Base-by-base conservation (phyloP, 164 flowering plant genomes). In the Liquidambar formosana region DNA sequence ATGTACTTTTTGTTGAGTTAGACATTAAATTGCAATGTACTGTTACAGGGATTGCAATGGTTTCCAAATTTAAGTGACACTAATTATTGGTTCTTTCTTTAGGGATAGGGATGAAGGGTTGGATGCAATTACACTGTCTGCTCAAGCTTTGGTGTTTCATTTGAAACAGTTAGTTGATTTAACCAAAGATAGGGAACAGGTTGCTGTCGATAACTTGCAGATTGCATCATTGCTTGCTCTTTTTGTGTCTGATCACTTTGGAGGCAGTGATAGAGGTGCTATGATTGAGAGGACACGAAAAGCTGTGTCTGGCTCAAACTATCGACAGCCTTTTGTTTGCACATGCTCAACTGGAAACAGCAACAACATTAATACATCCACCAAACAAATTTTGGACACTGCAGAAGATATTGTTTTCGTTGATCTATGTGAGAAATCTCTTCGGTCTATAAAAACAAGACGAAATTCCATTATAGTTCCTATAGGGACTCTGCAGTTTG, bases 231-330 rank as follows among this genome's bases (percentile, higher is more conserved):
- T 86, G 77, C 97, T 96, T 82, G 94, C 99, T 19, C 86, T 96
- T 21, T 93, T 86, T 85, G 98, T 96, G 47, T 96, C 98, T 10
- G 89, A 90, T 75, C 94, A 88, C 77, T 91, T 93, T 82, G 99
- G 97, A 53, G 99, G 99, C 57, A 80, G 93, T 80, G 99, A 93
- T 67, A 87, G 87, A 75, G 78, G 80, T 80, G 67, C 71, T 48
- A 47, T 77, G 67, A 63, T 90, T 64, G 84, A 81, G 77, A 82
- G 71, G 78, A 77, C 84, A 11, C 81, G 94, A 0, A 95, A 84
- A 80, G 72, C 81, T 72, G 92, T 80, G 18, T 83, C 96, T 73
- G 93, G 91, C 72, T 86, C 91, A 70, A 91, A 91, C 73, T 88
- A 84, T 70, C 48, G 47, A 52, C 88, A 89, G 74, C 99, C 99